A percentile compares a stretch with the other conserved stretches of the same genome.
phyloP scores from a whole-genome alignment of 192 early-diverging fungal genomes.

The Gonapodya prolifera region DNA sequence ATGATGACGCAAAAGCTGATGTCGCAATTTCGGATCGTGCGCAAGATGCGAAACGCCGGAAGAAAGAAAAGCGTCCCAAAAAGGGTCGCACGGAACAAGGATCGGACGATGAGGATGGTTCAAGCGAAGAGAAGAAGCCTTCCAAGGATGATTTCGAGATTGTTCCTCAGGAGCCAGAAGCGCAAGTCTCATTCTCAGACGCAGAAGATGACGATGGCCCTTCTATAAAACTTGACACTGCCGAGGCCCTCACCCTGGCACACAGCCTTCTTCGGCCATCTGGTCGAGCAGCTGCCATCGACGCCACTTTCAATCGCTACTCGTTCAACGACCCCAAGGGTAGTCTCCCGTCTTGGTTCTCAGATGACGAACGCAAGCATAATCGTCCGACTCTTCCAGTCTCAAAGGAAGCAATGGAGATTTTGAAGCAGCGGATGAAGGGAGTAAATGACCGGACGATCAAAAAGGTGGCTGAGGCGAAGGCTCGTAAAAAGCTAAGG shows the following conservation, averaged over 20 bases:
- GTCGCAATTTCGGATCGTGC: slow-evolving; percentile 9
- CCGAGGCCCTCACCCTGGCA: slow-evolving; percentile 87
- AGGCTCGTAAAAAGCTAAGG: slow-evolving; percentile 87
- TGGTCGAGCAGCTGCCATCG: slow-evolving; percentile 59
- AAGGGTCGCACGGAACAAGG: not conserved
- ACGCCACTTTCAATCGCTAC: slow-evolving; percentile 83
- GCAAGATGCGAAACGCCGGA: slow-evolving; percentile 18
- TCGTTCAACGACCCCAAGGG: slow-evolving; percentile 75
- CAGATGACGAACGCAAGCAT: slow-evolving; percentile 79
- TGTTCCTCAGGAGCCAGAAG: slow-evolving; percentile 15
- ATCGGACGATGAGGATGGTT: slow-evolving; percentile 34
- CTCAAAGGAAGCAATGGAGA: slow-evolving; percentile 90
- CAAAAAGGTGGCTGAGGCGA: slow-evolving; percentile 98
- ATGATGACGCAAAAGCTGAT: slow-evolving; percentile 14
- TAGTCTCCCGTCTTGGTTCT: slow-evolving; percentile 77
- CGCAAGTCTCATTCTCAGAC: slow-evolving; percentile 13
- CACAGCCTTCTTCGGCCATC: slow-evolving; percentile 80
- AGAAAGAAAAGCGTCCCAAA: slow-evolving; percentile 10
- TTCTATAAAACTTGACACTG: slow-evolving; percentile 56
- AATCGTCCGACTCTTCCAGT: slow-evolving; percentile 82
- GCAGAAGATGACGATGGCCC: slow-evolving; percentile 13
- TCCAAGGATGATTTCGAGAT: slow-evolving; percentile 32
- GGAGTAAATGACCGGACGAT: slow-evolving; percentile 94
- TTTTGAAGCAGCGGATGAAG: slow-evolving; percentile 66
- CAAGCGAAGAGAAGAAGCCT: slow-evolving; percentile 29